Conservation (phyloP, 129 eudicot genomes). For the Tagetes erecta region DNA sequence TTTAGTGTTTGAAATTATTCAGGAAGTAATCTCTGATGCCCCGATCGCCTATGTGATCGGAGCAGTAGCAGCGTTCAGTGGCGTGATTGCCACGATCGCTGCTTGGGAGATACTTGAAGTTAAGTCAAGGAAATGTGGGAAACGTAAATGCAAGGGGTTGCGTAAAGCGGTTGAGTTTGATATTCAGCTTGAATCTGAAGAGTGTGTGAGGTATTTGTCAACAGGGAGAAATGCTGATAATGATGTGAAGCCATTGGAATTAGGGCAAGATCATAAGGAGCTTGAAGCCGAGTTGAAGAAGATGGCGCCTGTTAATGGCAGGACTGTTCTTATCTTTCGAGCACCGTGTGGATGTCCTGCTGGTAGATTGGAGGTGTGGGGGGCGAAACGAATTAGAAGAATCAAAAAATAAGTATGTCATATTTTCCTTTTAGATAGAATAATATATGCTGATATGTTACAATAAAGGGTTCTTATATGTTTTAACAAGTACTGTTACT, state of each 20-base stretch:
- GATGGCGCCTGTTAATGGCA: conserved; percentile 63
- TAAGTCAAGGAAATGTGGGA: conserved; percentile 45
- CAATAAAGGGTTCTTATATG: conserved; percentile 26
- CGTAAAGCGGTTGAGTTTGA: conserved; percentile 54
- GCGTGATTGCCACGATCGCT: conserved; percentile 26
- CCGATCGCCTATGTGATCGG: conserved; percentile 48
- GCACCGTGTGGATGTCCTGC: conserved; percentile 61
- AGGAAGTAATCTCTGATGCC: conserved; percentile 37
- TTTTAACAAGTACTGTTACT: background rate
- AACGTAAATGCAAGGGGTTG: conserved; percentile 44
- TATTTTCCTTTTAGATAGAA: conserved; percentile 23
- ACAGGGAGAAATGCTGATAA: background rate
- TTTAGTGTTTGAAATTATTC: conserved; percentile 22
- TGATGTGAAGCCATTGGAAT: conserved; percentile 45
- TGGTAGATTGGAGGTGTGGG: conserved; percentile 61
- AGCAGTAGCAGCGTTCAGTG: conserved; percentile 31
- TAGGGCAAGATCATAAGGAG: conserved; percentile 52
- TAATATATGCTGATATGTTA: conserved; percentile 28
- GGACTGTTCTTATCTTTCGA: conserved; percentile 55
- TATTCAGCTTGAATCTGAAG: conserved; percentile 54
- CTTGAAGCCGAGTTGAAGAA: conserved; percentile 55
- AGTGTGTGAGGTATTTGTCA: conserved; percentile 45
- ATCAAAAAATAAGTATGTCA: conserved; percentile 28
- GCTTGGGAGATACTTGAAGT: conserved; percentile 44
- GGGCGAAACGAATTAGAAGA: conserved; percentile 46